Base-by-base conservation (phyloP, 805 yeast species). In the Spathaspora hagerdaliae region DNA sequence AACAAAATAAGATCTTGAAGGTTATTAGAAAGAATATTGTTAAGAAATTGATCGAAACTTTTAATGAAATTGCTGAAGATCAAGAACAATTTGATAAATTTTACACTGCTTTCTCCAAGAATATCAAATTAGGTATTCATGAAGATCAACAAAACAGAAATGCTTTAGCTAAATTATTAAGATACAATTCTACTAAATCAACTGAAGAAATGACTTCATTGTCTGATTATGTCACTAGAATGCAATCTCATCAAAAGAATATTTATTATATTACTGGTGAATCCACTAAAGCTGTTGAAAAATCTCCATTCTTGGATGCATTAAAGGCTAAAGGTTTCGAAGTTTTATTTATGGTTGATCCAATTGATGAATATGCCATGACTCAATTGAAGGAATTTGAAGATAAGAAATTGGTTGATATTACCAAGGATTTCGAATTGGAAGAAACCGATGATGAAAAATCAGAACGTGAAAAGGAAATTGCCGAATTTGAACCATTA, bases 201-300 rank as follows among this genome's bases (percentile, higher is more conserved):
- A 66, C 81, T 60, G 99, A 92, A 66, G 99, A 94, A 79, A 70
- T 79, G 71, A 92, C 97, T 57, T 92, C 98, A 35, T 82, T 94
- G 65, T 75, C 95, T 58, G 99, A 94, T 78, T 94, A 94, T 78
- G 96, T 94, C 55, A 92, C 98, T 58, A 87, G 98, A 78, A 94
- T 94, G 99, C 96, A 94, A 71, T 97, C 90, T 77, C 97, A 89
- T 81, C 99, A 94, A 81, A 91, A 94, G 94, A 94, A 94, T 82
- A 88, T 94, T 67, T 94, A 94, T 85, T 94, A 81, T 83, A 94
- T 94, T 74, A 94, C 99, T 68, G 99, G 99, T 85, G 99, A 94
- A 81, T 82, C 96, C 51, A 72, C 88, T 69, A 92, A 94, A 84
- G 89, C 96, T 60, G 96, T 94, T 64, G 97, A 94, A 82, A 89